Conservation (phyloP, 139 green algal species). For the Haematococcus sp. region DNA sequence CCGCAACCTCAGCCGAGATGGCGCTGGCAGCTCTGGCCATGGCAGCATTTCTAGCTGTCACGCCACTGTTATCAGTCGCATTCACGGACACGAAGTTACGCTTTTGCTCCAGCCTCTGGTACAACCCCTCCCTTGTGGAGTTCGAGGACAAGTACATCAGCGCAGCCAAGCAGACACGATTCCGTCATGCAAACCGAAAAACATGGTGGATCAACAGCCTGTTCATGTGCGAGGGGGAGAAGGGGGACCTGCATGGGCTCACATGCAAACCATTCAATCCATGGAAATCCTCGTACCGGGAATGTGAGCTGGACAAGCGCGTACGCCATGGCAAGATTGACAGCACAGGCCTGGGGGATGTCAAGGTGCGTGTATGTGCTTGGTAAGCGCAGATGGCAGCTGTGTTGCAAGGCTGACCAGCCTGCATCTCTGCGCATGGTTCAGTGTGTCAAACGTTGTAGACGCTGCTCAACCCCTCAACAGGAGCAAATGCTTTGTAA, state of each 20-base stretch:
- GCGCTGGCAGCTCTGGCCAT: no score
- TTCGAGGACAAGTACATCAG: conserved; percentile 20
- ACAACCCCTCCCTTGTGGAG: conserved; percentile 39
- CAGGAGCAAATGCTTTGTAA: background rate
- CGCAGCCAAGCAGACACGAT: conserved; percentile 4
- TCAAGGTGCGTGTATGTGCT: conserved; percentile 19
- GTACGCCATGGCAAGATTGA: conserved; percentile 35
- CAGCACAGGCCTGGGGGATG: conserved; percentile 29
- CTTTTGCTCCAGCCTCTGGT: conserved; percentile 1
- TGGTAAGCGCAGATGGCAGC: background rate
- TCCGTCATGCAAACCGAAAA: conserved; percentile 14
- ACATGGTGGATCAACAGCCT: conserved; percentile 39
- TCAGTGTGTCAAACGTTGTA: background rate
- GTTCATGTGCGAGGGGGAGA: conserved; percentile 26
- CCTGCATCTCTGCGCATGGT: background rate
- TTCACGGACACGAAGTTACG: no score
- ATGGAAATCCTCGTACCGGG: conserved; percentile 21
- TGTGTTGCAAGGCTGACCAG: background rate
- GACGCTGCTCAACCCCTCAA: background rate
- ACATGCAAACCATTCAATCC: conserved; percentile 30
- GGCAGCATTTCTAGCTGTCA: no score
- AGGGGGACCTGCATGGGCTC: background rate
- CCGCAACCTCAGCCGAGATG: no score
- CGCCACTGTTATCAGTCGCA: background rate
- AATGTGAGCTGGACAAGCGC: conserved; percentile 32